These are phyloP conservation scores for Aquilaria sinensis DNA, from an alignment of 345 rosid species.

Conservation along the genomic window DNA sequence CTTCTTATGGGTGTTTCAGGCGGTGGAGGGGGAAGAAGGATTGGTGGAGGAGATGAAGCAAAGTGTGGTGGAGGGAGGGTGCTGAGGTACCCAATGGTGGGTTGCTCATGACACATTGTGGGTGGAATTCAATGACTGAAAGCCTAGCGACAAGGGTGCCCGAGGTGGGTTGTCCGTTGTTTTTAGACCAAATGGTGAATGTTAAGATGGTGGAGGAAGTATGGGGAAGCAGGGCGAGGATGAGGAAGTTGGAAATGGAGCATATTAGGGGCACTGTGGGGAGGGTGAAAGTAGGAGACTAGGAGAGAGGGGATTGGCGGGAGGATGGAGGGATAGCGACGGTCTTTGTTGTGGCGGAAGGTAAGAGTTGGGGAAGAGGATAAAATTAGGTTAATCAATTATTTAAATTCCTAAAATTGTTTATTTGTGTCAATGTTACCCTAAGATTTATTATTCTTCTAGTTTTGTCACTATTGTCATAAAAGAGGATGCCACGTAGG, in stretches of 20 bases:
- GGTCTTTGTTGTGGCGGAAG: no score
- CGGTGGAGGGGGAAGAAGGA: not conserved
- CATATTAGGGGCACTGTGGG: conserved; percentile 32
- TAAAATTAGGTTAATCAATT: no score
- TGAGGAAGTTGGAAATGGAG: conserved; percentile 17
- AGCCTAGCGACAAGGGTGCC: conserved; percentile 32
- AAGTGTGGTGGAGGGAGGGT: conserved; percentile 16
- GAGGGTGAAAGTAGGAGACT: conserved; percentile 21
- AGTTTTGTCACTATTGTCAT: no score
- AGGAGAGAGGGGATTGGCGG: conserved; percentile 7
- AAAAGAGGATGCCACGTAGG: no score
- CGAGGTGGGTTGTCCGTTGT: conserved; percentile 29
- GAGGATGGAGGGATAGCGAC: conserved; percentile 18
- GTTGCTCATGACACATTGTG: conserved; percentile 43
- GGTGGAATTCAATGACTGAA: conserved; percentile 38
- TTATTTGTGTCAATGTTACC: no score
- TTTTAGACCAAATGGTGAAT: conserved; percentile 30
- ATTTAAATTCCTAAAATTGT: no score
- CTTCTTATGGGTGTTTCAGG: conserved; percentile 32
- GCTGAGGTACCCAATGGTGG: conserved; percentile 24
- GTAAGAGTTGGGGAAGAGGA: no score
- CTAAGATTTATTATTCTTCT: no score
- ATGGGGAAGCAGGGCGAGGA: conserved; percentile 27
- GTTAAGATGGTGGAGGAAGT: conserved; percentile 31
- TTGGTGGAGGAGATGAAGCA: conserved; percentile 1